phyloP scores from a whole-genome alignment of 2,329 filamentous ascomycete genomes.

The Fusarium palustre region DNA sequence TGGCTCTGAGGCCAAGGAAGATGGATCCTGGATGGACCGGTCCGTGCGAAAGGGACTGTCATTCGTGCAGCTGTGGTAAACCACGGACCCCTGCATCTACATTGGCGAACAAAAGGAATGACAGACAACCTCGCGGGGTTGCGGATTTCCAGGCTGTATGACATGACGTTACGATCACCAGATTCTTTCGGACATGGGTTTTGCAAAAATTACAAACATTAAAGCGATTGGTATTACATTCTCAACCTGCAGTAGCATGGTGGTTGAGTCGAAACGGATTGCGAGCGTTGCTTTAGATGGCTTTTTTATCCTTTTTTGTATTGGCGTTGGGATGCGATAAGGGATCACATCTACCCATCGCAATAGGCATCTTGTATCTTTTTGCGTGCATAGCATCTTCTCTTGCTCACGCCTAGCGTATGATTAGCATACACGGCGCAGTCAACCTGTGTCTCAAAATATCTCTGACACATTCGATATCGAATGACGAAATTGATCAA shows the following conservation, averaged over 20 bases:
- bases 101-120: conserved; percentile 2
- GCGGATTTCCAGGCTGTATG: conserved; percentile 8
- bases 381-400: conserved; percentile 17
- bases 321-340: conserved; percentile 21
- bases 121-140: conserved; percentile 14
- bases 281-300: conserved; percentile 16
- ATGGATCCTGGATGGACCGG: conserved; percentile 44
- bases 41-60: conserved; percentile 42
- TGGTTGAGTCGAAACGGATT: conserved; percentile 5
- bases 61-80: conserved; percentile 40
- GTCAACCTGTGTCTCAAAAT: conserved; percentile 19
- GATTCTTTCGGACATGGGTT: conserved; percentile 31
- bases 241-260: conserved; percentile 5
- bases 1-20: conserved; percentile 30
- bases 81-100: conserved; percentile 12
- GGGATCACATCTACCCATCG: conserved; percentile 1
- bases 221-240: conserved; percentile 21
- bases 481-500: conserved; percentile 20
- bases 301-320: conserved; percentile 14
- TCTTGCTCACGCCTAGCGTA: conserved; percentile 23
- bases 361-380: conserved; percentile 11
- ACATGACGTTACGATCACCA: conserved; percentile 36
- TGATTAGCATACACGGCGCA: conserved; percentile 23
- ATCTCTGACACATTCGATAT: conserved; percentile 14
- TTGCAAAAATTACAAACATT: conserved; percentile 12